phyloP scores from a whole-genome alignment of 2,329 filamentous ascomycete genomes.

The Ophiostoma novo-ulmi region DNA sequence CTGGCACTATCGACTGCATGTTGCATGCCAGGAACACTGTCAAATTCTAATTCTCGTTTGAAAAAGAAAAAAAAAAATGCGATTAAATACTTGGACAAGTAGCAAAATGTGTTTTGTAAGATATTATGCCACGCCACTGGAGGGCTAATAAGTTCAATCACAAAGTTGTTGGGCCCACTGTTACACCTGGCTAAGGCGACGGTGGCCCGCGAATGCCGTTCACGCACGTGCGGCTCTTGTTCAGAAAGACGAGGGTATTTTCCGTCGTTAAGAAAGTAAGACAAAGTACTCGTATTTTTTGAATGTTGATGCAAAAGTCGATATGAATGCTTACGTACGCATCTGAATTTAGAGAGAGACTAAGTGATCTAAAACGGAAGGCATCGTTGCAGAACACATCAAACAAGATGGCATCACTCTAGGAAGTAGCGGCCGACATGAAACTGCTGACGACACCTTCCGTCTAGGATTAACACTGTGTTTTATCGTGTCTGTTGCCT shows the following conservation, averaged over 20 bases:
- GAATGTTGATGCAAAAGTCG: not conserved
- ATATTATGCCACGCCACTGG: not conserved
- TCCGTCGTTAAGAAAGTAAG: not conserved
- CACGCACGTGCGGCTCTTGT: not conserved
- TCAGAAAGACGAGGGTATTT: not conserved
- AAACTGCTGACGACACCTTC: conserved; percentile 10
- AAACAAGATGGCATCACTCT: not conserved
- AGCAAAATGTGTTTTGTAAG: not conserved
- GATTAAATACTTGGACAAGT: not conserved
- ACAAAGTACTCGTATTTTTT: not conserved
- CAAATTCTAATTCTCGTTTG: no score
- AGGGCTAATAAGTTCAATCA: not conserved
- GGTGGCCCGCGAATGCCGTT: not conserved
- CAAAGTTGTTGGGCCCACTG: not conserved
- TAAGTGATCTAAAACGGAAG: not conserved
- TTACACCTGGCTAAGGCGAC: not conserved
- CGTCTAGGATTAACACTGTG: not conserved
- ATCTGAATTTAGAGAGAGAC: not conserved
- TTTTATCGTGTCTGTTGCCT: not conserved
- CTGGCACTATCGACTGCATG: not conserved
- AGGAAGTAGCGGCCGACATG: not conserved
- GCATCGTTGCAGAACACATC: not conserved
- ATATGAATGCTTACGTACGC: not conserved
- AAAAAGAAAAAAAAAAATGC: no score
- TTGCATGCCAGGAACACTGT: not conserved